Percentiles rank a stretch among this genome's conserved stretches.
Conservation (phyloP, 345 rosid species). For the Ailanthus altissimus region DNA sequence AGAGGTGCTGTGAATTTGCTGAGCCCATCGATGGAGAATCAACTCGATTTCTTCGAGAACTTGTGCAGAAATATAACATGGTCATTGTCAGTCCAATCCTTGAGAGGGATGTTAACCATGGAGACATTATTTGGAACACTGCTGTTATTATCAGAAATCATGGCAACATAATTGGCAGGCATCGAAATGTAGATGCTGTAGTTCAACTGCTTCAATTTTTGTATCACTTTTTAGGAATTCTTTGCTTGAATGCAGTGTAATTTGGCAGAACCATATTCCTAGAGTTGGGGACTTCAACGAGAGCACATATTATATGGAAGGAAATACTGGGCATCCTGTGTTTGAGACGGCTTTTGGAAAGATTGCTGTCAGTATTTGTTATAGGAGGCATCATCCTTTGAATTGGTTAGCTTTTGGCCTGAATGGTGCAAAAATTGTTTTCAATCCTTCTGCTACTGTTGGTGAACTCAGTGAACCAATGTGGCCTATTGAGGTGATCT, state of each 20-base stretch:
- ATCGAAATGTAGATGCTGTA: constrained; percentile 64
- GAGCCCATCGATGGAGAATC: constrained; percentile 90
- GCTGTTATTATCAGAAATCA: constrained; percentile 83
- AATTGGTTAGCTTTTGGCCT: constrained; percentile 97
- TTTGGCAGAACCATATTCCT: constrained; percentile 90
- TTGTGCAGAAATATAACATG: constrained; percentile 79
- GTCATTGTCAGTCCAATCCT: constrained; percentile 89
- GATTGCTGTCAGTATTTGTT: constrained; percentile 86
- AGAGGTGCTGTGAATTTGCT: constrained; percentile 95
- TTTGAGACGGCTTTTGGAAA: constrained; percentile 91
- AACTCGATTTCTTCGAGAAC: constrained; percentile 75
- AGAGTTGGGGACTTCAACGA: constrained; percentile 97
- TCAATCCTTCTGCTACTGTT: constrained; percentile 98
- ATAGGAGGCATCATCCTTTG: constrained; percentile 95
- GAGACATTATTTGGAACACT: constrained; percentile 93
- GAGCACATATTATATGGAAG: constrained; percentile 99
- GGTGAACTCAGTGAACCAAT: constrained; percentile 98
- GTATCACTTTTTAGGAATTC: constrained; percentile 6
- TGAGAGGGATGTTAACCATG: constrained; percentile 86
- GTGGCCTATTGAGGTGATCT: constrained; percentile 95
- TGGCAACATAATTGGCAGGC: constrained; percentile 92
- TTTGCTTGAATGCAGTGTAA: constrained; percentile 22
- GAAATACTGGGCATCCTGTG: constrained; percentile 92
- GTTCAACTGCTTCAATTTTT: not conserved
- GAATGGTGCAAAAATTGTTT: constrained; percentile 97